Evolutionary conservation across 805 yeast genomes (phyloP), one percentile per base, ranked within the genome.

Genomic region (Aciculoconidium aculeatum): DNA sequence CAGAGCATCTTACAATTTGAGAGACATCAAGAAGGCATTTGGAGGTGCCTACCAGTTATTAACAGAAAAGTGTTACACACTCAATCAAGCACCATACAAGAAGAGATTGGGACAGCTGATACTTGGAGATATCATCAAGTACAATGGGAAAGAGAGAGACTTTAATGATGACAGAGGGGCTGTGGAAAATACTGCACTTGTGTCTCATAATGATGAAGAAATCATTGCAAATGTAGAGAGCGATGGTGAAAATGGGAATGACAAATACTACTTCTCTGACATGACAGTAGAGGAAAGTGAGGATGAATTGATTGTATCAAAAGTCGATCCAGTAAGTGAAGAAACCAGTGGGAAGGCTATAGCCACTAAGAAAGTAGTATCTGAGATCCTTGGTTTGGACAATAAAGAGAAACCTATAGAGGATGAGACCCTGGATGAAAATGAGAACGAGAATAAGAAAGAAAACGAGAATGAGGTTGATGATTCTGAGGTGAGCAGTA

Each of bases 41-140:
- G 78, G 80, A 11, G 95, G 95, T 22, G 95, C 96, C 0, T 87
- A 68, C 58, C 92, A 83, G 47, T 50, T 86, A 31, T 58, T 87
- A 19, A 72, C 77, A 0, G 80, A 79, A 42, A 74, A 77, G 41
- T 84, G 95, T 49, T 85, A 79, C 52, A 83, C 76, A 25, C 58
- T 86, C 55, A 72, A 83, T 43, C 54, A 59, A 9, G 75, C 85
- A 0, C 62, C 83, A 0, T 80, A 78, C 45, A 79, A 74, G 44
- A 67, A 72, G 31, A 60, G 95, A 35, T 42, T 76, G 5, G 88
- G 86, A 0, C 74, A 72, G 53, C 80, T 85, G 42, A 77, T 86
- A 5, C 57, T 86, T 31, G 95, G 94, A 3, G 83, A 80, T 38
- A 80, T 84, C 10, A 81, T 85, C 36, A 77, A 75, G 44, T 80